Base-by-base conservation (phyloP, 176 grass and related monocot genomes). In the Hyparrhenia diplandra region DNA sequence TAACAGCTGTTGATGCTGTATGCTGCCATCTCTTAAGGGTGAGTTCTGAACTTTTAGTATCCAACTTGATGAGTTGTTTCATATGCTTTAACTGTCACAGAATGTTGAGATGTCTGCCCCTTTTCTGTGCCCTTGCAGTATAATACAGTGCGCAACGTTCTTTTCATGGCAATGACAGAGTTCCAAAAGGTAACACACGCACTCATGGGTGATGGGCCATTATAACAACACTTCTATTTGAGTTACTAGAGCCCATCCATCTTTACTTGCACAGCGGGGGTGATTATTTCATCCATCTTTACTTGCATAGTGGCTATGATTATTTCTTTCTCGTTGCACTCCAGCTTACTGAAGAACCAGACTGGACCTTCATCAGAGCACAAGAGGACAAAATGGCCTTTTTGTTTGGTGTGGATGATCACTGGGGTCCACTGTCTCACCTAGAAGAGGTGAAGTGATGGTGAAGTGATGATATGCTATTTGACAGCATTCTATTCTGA, bases 161-260 rank as follows among this genome's bases (percentile, higher is more conserved):
- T 98, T 66, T 98, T 92, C 88, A 87, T 94, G 92, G 95, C 95
- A 76, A 98, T 89, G 95, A 92, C 95, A 16, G 92, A 98, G 78
- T 98, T 98, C 75, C 55, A 60, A 64, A 90, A 92, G 92, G 95
- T 98, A 80, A 80, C 25, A 71, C 55, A 59, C 4, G 46, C 49
- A 39, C 16, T 8, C 41, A 72, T 9, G 11, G 14, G 2, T 25
- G n/a, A n/a, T n/a, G n/a, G n/a, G n/a, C n/a, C 13, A 85, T 64
- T 49, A 6, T 66, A 76, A 69, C 45, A 64, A 10, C 11, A 36
- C 18, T 47, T 67, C 8, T 55, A 11, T 67, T 67, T 57, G 40
- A 35, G 63, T 65, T 67, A 46, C 47, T 25, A 76, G 27, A 64
- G 51, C 13, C 23, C 62, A 61, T 65, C 28, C 14, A 39, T 36